Percentiles rank a stretch among this genome's conserved stretches.
phyloP scores from a whole-genome alignment of 208 protist genomes.

The Trypanosoma congolense region DNA sequence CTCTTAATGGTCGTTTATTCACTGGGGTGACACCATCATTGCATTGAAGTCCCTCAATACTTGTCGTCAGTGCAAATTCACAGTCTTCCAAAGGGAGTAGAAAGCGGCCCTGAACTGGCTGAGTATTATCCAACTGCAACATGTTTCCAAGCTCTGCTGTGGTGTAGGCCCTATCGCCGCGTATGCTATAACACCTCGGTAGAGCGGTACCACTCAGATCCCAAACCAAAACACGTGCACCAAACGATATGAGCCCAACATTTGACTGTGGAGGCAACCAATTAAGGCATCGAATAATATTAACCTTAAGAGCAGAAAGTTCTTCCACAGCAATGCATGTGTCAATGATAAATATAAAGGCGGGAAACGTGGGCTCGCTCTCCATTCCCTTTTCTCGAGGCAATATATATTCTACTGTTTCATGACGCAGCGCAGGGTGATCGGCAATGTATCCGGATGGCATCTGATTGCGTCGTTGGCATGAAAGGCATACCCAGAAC shows the following conservation, averaged over 20 bases:
- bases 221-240: conserved; percentile 86
- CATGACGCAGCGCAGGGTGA: conserved; percentile 60
- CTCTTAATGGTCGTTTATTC: conserved; percentile 52
- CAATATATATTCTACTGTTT: conserved; percentile 83
- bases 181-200: conserved; percentile 64
- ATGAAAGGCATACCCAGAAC: conserved; percentile 79
- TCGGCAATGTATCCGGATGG: conserved; percentile 34
- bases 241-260: conserved; percentile 97
- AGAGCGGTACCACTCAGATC: conserved; percentile 52
- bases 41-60: conserved; percentile 55
- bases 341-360: conserved; percentile 96
- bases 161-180: conserved; percentile 48
- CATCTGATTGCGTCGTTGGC: conserved; percentile 58
- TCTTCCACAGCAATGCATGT: conserved; percentile 91
- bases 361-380: conserved; percentile 17
- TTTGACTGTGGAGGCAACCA: conserved; percentile 92
- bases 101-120: conserved; percentile 86
- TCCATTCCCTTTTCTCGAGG: conserved; percentile 3
- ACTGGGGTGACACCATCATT: conserved; percentile 44
- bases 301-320: conserved; percentile 86
- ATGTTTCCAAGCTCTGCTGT: conserved; percentile 34
- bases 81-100: conserved; percentile 93
- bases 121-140: conserved; percentile 55
- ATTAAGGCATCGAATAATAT: conserved; percentile 89
- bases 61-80: conserved; percentile 41